Base-by-base conservation (phyloP, 352 stramenopile species). In the Phytophthora sojae region DNA sequence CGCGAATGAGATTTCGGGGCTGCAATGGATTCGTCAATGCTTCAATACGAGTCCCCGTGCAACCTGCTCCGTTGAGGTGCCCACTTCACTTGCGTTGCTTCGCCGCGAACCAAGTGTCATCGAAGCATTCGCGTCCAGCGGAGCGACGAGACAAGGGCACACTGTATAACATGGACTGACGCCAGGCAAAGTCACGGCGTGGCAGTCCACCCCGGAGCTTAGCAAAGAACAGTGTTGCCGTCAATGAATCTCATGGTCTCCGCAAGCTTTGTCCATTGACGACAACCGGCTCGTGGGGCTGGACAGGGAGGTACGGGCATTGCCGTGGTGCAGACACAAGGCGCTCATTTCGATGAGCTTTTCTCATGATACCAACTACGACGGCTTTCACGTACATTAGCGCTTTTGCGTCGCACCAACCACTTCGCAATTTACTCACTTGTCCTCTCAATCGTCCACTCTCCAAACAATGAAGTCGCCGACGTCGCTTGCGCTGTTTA, bases 401-500 rank as follows among this genome's bases (percentile, higher is more conserved):
- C n/a, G 53, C 29, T 69, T 69, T 64, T 69, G 45, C 62, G 15
- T 64, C 44, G 29, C 53, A 37, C 35, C 30, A 35, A 54, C 26
- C 59, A 64, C 44, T 64, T 54, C 51, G 44, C 30, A 8, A 23
- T 23, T 57, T 44, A 30, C 25, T 63, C 15, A 9, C 49, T 32
- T 54, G 23, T n/a, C 8, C 7, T 5, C 29, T 2, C 49, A 19
- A 32, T 32, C 19, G 49, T 3, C 49, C n/a, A n/a, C n/a, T n/a
- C n/a, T n/a, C n/a, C n/a, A n/a, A n/a, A n/a, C n/a, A n/a, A 73
- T 69, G 66, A 73, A 73, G 59, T n/a, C 37, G 8, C n/a, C 39
- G 19, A 52, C 23, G 4, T 61, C 56, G 11, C 42, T 73, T 21
- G 19, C n/a, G 12, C 30, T 73, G 12, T 35, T 66, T 42, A 54